A percentile compares a stretch with the other conserved stretches of the same genome.
Conservation (phyloP, 306 rosid genomes). For the Rubus parviflorus region DNA sequence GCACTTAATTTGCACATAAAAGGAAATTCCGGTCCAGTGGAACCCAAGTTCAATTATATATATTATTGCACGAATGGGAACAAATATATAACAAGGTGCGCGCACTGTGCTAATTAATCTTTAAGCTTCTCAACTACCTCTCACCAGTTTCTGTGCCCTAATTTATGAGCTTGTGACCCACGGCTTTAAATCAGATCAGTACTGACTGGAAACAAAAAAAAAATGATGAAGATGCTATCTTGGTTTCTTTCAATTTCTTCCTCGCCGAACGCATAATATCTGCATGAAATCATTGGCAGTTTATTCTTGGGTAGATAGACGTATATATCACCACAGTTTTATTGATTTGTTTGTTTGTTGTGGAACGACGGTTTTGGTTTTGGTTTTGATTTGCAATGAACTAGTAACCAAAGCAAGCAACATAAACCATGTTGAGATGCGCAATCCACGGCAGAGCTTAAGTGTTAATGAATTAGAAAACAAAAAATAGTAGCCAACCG, state of each 20-base stretch:
- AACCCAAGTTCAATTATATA: neutral
- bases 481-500: too few relatives aligned
- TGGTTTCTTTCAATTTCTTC: neutral
- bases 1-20: neutral
- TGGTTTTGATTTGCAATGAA: neutral
- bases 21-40: neutral
- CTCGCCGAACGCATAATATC: neutral
- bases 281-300: conserved; percentile 1
- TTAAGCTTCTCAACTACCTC: conserved; percentile 15
- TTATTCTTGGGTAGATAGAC: neutral
- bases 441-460: neutral
- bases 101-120: neutral
- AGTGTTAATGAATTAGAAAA: too few relatives aligned
- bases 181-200: neutral
- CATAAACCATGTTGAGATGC: neutral
- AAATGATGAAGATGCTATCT: neutral
- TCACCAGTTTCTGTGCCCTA: neutral
- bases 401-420: neutral
- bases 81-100: neutral
- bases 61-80: neutral
- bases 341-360: neutral
- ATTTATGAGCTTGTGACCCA: conserved; percentile 8
- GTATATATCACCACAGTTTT: neutral
- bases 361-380: neutral
- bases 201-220: neutral